These are phyloP conservation scores for Termitomyces sp. DNA, from an alignment of 768 basidiomycete genomes.

Conservation along the genomic window DNA sequence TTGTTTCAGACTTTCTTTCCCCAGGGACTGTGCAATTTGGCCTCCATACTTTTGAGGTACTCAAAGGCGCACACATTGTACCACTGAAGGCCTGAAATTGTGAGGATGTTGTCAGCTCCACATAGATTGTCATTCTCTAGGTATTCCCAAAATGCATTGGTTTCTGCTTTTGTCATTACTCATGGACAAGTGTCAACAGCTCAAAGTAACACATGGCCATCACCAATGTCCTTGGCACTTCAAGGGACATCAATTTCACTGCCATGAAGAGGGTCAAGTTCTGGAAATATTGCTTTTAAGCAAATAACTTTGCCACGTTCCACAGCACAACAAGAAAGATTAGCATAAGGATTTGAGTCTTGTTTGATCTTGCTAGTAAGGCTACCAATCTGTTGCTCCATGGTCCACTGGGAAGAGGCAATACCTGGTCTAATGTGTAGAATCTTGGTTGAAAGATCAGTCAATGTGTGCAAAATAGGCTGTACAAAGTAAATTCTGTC, in stretches of 20 bases:
- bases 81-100: constrained; percentile 1
- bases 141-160: background rate
- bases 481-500: background rate
- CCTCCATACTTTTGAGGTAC: constrained; percentile 13
- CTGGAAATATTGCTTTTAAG: constrained; percentile 16
- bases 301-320: constrained; percentile 12
- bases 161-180: background rate
- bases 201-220: constrained; percentile 13
- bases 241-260: constrained; percentile 5
- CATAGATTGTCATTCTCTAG: background rate
- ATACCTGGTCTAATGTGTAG: constrained; percentile 6
- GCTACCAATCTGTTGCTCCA: constrained; percentile 10
- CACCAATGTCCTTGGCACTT: constrained; percentile 13
- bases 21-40: constrained; percentile 16
- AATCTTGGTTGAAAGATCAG: background rate
- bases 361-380: constrained; percentile 12
- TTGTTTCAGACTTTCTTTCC: constrained; percentile 5
- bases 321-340: constrained; percentile 14
- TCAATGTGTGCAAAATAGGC: background rate
- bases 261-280: constrained; percentile 7
- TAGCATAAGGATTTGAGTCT: constrained; percentile 15
- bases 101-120: background rate
- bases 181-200: constrained; percentile 11
- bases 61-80: constrained; percentile 6
- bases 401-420: constrained; percentile 8